phyloP scores from a whole-genome alignment of 306 rosid species.

The Adenanthera pavonina region DNA sequence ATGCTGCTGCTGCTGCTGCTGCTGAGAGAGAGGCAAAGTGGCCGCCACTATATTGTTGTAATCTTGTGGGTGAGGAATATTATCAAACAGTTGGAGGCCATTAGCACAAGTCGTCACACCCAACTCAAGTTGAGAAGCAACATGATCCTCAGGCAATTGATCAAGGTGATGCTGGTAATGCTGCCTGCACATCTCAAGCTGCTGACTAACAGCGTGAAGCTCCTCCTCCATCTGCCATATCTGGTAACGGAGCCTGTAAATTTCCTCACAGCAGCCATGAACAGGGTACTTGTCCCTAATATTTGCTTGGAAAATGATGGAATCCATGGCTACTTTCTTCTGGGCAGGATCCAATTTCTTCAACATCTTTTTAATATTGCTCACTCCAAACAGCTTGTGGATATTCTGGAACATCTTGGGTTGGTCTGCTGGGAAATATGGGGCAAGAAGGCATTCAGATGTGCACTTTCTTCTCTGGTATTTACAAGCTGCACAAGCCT shows the following conservation, averaged over 20 bases:
- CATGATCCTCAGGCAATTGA: slow-evolving; percentile 32
- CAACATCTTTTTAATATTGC: slow-evolving; percentile 53
- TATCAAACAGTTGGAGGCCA: slow-evolving; percentile 36
- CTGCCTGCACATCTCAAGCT: slow-evolving; percentile 51
- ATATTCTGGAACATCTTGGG: slow-evolving; percentile 55
- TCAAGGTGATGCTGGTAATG: slow-evolving; percentile 39
- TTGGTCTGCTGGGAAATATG: slow-evolving; percentile 59
- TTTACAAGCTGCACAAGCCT: slow-evolving; percentile 65
- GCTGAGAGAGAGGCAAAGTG: slow-evolving; percentile 38
- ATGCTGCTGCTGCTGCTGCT: slow-evolving; percentile 24
- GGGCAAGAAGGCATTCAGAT: slow-evolving; percentile 53
- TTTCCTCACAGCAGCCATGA: slow-evolving; percentile 51
- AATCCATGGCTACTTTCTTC: slow-evolving; percentile 50
- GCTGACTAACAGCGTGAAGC: slow-evolving; percentile 47
- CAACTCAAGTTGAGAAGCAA: slow-evolving; percentile 49
- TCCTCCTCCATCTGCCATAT: slow-evolving; percentile 51
- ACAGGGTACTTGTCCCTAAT: slow-evolving; percentile 52
- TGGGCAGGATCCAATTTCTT: slow-evolving; percentile 41
- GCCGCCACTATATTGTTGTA: slow-evolving; percentile 14
- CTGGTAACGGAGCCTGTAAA: slow-evolving; percentile 44
- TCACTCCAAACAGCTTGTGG: slow-evolving; percentile 61
- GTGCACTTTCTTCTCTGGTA: slow-evolving; percentile 60
- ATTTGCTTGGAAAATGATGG: slow-evolving; percentile 54
- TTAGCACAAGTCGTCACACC: slow-evolving; percentile 48
- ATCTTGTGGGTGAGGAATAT: slow-evolving; percentile 30